phyloP scores from a whole-genome alignment of 495 filamentous ascomycete genomes.

The Talaromyces ruber region DNA sequence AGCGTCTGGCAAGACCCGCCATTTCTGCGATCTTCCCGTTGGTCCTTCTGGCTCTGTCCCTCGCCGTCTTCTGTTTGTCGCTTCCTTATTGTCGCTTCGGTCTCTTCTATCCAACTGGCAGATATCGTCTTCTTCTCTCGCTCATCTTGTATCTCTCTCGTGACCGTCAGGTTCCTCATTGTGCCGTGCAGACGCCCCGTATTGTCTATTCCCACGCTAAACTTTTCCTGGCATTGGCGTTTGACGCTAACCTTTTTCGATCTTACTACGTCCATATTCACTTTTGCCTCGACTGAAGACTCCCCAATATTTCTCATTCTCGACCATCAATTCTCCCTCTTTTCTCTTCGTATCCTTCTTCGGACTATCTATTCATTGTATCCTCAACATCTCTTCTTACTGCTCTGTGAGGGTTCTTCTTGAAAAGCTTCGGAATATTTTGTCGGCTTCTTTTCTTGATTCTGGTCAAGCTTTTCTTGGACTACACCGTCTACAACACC shows the following conservation, averaged over 20 bases:
- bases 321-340: neutral
- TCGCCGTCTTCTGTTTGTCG: neutral
- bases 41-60: neutral
- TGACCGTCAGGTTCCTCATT: neutral
- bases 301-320: neutral
- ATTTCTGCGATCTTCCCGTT: neutral
- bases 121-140: neutral
- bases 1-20: neutral
- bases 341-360: neutral
- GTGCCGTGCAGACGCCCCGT: neutral
- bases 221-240: neutral
- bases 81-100: neutral
- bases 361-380: neutral
- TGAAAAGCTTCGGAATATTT: neutral
- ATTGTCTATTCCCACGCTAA: neutral
- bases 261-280: neutral
- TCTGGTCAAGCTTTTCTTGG: neutral
- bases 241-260: neutral
- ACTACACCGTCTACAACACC: neutral
- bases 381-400: neutral
- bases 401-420: neutral
- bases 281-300: neutral
- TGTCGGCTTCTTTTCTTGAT: neutral
- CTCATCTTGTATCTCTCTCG: neutral
- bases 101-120: neutral